Conservation (phyloP, 2,329 filamentous ascomycete species). For the Leptographium wingfieldii region DNA sequence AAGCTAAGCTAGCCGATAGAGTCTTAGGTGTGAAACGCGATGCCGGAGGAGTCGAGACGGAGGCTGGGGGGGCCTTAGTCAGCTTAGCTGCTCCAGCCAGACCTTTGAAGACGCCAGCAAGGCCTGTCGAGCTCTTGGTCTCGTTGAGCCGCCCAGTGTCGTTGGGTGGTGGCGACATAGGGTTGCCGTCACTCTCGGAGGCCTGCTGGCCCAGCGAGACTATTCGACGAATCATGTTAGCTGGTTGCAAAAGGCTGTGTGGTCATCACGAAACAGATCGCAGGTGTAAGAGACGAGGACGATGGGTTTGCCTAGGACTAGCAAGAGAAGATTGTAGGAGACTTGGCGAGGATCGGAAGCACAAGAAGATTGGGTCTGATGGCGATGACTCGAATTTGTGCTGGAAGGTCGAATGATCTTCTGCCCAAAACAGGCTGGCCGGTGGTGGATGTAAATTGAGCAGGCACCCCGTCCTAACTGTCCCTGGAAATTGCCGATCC, state of each 20-base stretch:
- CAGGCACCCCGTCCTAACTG: slow-evolving; percentile 1
- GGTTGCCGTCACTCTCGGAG: slow-evolving; percentile 31
- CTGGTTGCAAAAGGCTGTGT: neutral
- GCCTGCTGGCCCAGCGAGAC: slow-evolving; percentile 30
- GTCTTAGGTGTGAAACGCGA: slow-evolving; percentile 1
- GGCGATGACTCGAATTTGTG: neutral
- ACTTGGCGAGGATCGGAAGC: neutral
- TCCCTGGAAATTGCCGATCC: neutral
- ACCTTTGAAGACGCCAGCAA: slow-evolving; percentile 52
- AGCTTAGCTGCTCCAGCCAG: slow-evolving; percentile 42
- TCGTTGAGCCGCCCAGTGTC: slow-evolving; percentile 44
- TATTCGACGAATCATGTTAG: slow-evolving; percentile 32
- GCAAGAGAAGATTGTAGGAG: neutral
- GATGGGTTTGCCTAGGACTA: neutral
- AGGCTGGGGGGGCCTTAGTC: slow-evolving; percentile 27
- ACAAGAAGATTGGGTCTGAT: neutral
- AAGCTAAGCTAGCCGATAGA: slow-evolving; percentile 13
- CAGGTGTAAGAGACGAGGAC: neutral
- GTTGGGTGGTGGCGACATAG: slow-evolving; percentile 49
- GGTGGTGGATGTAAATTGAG: neutral
- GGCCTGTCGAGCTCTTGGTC: slow-evolving; percentile 39
- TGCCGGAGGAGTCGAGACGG: neutral
- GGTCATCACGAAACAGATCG: neutral
- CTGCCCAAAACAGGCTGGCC: neutral
- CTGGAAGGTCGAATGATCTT: slow-evolving; percentile 4